Evolutionary conservation across 2,329 filamentous ascomycete genomes (phyloP).

Genomic region (Ceratocystis ficicola): DNA sequence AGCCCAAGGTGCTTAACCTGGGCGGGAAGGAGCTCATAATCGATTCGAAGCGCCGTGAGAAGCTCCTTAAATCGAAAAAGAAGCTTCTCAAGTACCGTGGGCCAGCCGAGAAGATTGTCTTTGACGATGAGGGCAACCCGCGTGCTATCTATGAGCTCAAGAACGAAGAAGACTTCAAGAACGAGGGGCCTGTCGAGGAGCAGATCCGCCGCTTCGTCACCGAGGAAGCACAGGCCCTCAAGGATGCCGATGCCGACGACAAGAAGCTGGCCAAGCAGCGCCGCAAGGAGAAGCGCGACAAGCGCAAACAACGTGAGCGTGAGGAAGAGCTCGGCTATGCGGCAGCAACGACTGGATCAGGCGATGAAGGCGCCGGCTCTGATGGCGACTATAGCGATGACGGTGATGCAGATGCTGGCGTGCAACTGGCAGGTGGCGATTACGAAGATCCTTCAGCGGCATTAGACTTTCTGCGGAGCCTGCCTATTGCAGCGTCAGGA

Average conservation of each 20-base stretch:
- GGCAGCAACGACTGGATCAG: slow-evolving; percentile 25
- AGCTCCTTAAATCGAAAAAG: slow-evolving; percentile 91
- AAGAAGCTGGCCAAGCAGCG: slow-evolving; percentile 70
- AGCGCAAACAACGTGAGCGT: slow-evolving; percentile 54
- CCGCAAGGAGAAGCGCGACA: slow-evolving; percentile 62
- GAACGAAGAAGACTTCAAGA: slow-evolving; percentile 67
- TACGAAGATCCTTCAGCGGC: slow-evolving; percentile 41
- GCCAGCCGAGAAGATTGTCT: slow-evolving; percentile 72
- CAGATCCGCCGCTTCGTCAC: slow-evolving; percentile 70
- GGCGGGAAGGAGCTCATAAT: slow-evolving; percentile 66
- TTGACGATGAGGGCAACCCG: slow-evolving; percentile 80
- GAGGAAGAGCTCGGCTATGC: slow-evolving; percentile 30
- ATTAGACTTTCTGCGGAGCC: slow-evolving; percentile 44
- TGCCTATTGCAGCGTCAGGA: slow-evolving; percentile 38
- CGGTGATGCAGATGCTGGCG: slow-evolving; percentile 18
- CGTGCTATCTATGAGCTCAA: slow-evolving; percentile 82
- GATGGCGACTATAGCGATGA: slow-evolving; percentile 12
- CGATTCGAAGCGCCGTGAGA: slow-evolving; percentile 90
- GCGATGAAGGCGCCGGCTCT: slow-evolving; percentile 22
- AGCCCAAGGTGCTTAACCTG: slow-evolving; percentile 50
- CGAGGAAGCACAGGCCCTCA: slow-evolving; percentile 58
- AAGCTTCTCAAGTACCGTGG: slow-evolving; percentile 84
- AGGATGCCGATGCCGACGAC: slow-evolving; percentile 65
- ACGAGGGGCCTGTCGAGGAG: slow-evolving; percentile 60
- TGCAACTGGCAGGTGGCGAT: slow-evolving; percentile 30